Evolutionary conservation across 352 stramenopile species (phyloP), one percentile per base, ranked within the genome.

Genomic region (Aphanomyces astaci): DNA sequence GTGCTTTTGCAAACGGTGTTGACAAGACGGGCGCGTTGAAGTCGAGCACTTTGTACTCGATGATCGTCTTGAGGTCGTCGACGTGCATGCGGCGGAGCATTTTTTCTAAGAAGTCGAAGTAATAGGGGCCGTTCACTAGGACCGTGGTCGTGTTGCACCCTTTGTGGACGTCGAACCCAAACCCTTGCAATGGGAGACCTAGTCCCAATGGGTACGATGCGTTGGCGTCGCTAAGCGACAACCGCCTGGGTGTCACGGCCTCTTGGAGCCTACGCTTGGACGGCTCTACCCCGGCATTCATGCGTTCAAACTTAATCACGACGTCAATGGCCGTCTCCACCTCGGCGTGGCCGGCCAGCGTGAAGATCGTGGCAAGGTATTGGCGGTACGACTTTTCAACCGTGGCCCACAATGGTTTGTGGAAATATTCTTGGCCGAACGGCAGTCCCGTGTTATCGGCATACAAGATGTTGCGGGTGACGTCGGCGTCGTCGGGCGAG

Each of bases 221-320:
- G 4, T 70, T 72, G 45, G 94, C 77, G 3, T 92, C 71, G 1
- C 76, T 60, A 52, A 96, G 88, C 10, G 77, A 76, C 68, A 88
- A 93, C 64, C 87, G 89, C 32, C 86, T 96, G 4, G 88, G 95
- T 3, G 77, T 80, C 67, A 87, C 81, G 11, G 84, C 88, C 78
- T 97, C 77, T 2, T 88, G 73, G 63, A 92, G 76, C 49, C 94
- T 87, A 3, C 86, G 90, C 63, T 88, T 92, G 5, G 88, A 85
- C 66, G 97, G 83, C 25, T 92, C 88, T 27, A 89, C 79, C 22
- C 86, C 76, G 24, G 90, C 90, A 25, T n/a, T n/a, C n/a, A n/a
- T n/a, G n/a, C n/a, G n/a, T n/a, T n/a, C n/a, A n/a, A 98, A 75
- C 5, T 63, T 53, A 15, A 78, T 84, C 78, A 97, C 90, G 9